Percentiles rank a stretch among this genome's conserved stretches.
Evolutionary conservation across 2,329 filamentous ascomycete genomes (phyloP).

Genomic region (Colletotrichum caudatum): DNA sequence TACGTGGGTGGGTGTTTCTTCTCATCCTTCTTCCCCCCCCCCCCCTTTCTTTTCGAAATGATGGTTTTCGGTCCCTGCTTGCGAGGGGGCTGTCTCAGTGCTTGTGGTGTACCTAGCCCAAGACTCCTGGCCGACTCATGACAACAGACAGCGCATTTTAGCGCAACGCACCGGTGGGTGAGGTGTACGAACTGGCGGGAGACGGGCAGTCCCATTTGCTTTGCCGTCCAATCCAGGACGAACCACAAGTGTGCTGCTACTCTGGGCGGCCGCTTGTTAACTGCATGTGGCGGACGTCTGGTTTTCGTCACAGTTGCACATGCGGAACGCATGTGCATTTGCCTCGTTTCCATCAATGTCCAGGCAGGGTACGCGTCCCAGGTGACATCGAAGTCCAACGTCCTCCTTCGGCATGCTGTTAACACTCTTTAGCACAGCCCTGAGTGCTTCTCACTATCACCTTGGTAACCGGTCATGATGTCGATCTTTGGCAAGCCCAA

Average conservation of each 20-base stretch:
- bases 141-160: slow-evolving; percentile 24
- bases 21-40: neutral
- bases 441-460: neutral
- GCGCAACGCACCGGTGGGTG: slow-evolving; percentile 16
- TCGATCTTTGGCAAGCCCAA: slow-evolving; percentile 16
- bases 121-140: slow-evolving; percentile 18
- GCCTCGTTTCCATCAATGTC: slow-evolving; percentile 19
- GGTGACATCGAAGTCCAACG: slow-evolving; percentile 4
- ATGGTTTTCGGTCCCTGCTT: slow-evolving; percentile 20
- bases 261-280: slow-evolving; percentile 29
- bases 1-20: slow-evolving; percentile 6
- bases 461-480: neutral
- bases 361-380: slow-evolving; percentile 16
- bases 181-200: slow-evolving; percentile 34
- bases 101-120: neutral
- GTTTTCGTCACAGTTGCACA: slow-evolving; percentile 34
- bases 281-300: slow-evolving; percentile 21
- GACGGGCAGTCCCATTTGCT: slow-evolving; percentile 35
- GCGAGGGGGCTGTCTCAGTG: neutral
- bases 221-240: slow-evolving; percentile 34
- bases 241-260: slow-evolving; percentile 21
- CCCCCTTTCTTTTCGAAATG: neutral
- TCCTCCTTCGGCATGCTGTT: neutral
- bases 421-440: slow-evolving; percentile 14
- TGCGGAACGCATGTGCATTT: slow-evolving; percentile 26